Base-by-base conservation (phyloP, 768 basidiomycete species). In the Lenzites betulinus region DNA sequence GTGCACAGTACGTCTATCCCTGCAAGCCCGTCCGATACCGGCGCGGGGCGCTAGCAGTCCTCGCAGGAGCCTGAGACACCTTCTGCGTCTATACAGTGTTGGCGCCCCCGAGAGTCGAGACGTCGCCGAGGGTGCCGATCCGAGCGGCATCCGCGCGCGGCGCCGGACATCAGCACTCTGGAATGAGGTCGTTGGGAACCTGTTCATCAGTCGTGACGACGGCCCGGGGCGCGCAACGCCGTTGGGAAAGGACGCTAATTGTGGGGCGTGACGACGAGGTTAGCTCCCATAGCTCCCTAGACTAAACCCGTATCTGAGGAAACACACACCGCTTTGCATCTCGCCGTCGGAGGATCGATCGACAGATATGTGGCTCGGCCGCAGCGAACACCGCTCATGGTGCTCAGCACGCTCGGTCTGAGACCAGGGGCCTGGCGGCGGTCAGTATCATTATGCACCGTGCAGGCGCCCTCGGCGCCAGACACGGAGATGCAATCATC, bases 1-100 rank as follows among this genome's bases (percentile, higher is more conserved):
- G 30, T 33, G 20, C 11, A 16, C 16, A 5, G 51, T 15, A 16
- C 39, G 51, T 26, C n/a, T n/a, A n/a, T n/a, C 51, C 38, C 51
- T 52, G 23, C 36, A 25, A 20, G 30, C n/a, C 51, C 53, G 47
- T 30, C 53, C 53, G 53, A 54, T 46, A 30, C 36, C 42, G 53
- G 42, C 53, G 52, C 18, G 11, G 20, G 39, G 16, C 25, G 41
- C 39, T n/a, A 11, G 25, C n/a, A n/a, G n/a, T n/a, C 25, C 46
- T 28, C 25, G 28, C 18, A 23, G 25, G 23, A 33, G 30, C 30
- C 26, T 28, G 48, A 50, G 44, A 25, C 44, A 15, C 22, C 11
- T n/a, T 9, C 9, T 23, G 22, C 22, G 20, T 22, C 44, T 13
- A 25, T 46, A 25, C 7, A 5, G 38, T 39, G 38, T 39, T 39